These are phyloP conservation scores for Pseudonitzschia pungens DNA, from an alignment of 108 stramenopile genomes.

Conservation along the genomic window DNA sequence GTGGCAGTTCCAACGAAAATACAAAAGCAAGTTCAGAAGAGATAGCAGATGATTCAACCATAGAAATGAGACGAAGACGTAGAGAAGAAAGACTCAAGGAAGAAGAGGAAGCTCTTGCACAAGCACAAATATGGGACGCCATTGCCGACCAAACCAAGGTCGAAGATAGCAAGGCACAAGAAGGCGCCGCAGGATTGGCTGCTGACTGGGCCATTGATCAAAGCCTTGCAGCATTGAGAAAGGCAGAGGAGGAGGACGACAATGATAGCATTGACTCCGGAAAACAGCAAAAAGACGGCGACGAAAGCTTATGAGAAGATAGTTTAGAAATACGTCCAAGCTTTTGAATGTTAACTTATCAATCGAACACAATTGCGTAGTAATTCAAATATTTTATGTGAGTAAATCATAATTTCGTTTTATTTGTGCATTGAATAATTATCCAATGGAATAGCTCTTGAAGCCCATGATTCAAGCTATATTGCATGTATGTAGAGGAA, in stretches of 20 bases:
- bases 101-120: constrained; percentile 80
- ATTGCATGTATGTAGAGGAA: no score
- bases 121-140: constrained; percentile 79
- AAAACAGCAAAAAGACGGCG: not conserved
- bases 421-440: no score
- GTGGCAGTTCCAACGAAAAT: not conserved
- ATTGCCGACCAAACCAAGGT: constrained; percentile 84
- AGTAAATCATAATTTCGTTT: no score
- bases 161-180: constrained; percentile 42
- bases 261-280: not conserved
- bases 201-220: constrained; percentile 87
- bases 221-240: constrained; percentile 54
- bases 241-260: constrained; percentile 31
- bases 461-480: no score
- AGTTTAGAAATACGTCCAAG: not conserved
- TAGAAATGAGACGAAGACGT: constrained; percentile 13
- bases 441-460: no score
- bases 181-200: constrained; percentile 60
- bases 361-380: not conserved
- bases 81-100: constrained; percentile 49
- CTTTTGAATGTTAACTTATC: not conserved
- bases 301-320: constrained; percentile 5
- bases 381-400: not conserved
- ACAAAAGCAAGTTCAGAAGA: constrained; percentile 11
- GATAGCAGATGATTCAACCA: constrained; percentile 5